Percentiles rank a stretch among this genome's conserved stretches.
Conservation (phyloP, 768 basidiomycete species). For the Mycena polygramma region DNA sequence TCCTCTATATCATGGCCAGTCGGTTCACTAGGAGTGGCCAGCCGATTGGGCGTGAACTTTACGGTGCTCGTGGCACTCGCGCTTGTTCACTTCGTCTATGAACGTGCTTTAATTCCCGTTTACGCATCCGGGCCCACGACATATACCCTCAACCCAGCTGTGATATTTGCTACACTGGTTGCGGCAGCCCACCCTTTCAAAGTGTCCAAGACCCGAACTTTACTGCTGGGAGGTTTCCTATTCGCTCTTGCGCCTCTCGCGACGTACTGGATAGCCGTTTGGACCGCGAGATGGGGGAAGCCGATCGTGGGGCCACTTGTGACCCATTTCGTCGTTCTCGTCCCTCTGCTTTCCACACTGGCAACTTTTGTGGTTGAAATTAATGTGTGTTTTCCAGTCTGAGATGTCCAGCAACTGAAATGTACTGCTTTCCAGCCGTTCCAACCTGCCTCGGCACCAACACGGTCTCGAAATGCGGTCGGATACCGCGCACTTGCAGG, state of each 20-base stretch:
- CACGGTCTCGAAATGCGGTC: not conserved
- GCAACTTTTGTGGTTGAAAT: conserved; percentile 58
- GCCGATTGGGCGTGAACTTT: conserved; percentile 13
- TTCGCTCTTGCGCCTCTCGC: conserved; percentile 67
- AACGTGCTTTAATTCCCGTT: conserved; percentile 74
- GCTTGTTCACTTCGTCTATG: conserved; percentile 72
- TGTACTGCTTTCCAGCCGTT: conserved; percentile 37
- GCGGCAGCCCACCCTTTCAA: conserved; percentile 56
- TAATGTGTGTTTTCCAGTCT: conserved; percentile 40
- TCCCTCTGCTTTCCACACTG: conserved; percentile 67
- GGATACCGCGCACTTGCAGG: conserved; percentile 25
- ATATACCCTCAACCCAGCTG: conserved; percentile 58
- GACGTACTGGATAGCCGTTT: conserved; percentile 76
- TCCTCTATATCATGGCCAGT: conserved; percentile 3
- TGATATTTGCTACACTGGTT: conserved; percentile 51
- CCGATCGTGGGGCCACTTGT: conserved; percentile 70
- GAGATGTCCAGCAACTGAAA: not conserved
- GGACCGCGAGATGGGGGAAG: conserved; percentile 66
- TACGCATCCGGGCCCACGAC: conserved; percentile 74
- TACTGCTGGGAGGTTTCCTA: conserved; percentile 54
- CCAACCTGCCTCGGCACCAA: conserved; percentile 41
- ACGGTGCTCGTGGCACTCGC: conserved; percentile 54
- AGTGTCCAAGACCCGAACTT: conserved; percentile 47
- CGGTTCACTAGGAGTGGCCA: conserved; percentile 17
- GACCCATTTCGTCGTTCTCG: conserved; percentile 69